Base-by-base conservation (phyloP, 108 stramenopile species). In the Stephanodiscus triporus region DNA sequence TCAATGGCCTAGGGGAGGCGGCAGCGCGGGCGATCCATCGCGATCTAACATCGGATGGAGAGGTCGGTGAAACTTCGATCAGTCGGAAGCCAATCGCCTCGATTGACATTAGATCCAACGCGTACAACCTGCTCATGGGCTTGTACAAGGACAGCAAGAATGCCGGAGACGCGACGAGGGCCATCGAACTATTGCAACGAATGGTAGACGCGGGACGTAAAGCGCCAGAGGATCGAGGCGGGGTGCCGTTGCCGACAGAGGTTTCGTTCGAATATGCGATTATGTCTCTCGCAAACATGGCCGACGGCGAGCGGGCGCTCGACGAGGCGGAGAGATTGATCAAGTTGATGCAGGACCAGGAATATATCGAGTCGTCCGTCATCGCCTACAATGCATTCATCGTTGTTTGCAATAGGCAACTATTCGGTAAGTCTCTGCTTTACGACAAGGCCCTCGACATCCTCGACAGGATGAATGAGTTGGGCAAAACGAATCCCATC, bases 221-320 rank as follows among this genome's bases (percentile, higher is more conserved):
- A 53, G 24, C 50, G 3, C 37, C 61, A n/a, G 53, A 64, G 26
- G 68, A 67, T 34, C 57, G 64, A 7, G 47, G 20, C 43, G 72
- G 75, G 10, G 69, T 69, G 13, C 83, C 83, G 24, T 55, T 77
- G 24, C 79, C 83, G 2, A 81, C 58, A 30, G 79, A 67, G n/a
- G 70, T 76, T 37, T 78, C 83, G 9, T 84, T 84, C 51, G 72
- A 76, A 40, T 80, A 42, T 58, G 58, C 74, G 19, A 76, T 84
- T 9, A 58, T 57, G 37, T 66, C 83, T 11, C 36, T 84, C 27
- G 32, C 70, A 14, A 58, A 66, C 55, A 76, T 77, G 65, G 16
- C 49, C n/a, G 79, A 80, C 45, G 36, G 61, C 16, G 20, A 43
- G 1, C 24, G 30, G 24, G 76, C 76, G 14, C 61, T 62, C 13